phyloP scores from a whole-genome alignment of 345 rosid species.

The Geranium rotundifolium region DNA sequence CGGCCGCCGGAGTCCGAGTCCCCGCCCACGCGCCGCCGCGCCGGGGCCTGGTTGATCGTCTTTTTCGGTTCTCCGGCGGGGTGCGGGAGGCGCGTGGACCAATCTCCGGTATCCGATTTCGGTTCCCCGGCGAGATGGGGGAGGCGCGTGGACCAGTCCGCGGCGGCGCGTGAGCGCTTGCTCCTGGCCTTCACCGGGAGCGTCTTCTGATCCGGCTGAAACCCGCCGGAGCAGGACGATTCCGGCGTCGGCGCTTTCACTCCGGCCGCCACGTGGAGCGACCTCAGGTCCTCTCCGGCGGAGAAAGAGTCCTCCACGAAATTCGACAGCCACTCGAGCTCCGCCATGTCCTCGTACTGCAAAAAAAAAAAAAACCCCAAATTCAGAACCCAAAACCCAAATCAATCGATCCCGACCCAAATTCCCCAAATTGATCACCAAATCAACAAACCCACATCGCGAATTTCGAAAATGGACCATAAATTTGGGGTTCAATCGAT shows the following conservation, averaged over 20 bases:
- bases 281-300: conserved; percentile 30
- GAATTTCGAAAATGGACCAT: not conserved
- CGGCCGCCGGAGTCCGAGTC: conserved; percentile 14
- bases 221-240: conserved; percentile 31
- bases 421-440: not conserved
- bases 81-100: no score
- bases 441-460: no score
- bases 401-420: not conserved
- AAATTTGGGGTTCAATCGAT: not conserved
- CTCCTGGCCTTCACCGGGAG: conserved; percentile 55
- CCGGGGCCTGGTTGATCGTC: not conserved
- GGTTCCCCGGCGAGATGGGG: conserved; percentile 26
- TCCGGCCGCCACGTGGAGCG: conserved; percentile 25
- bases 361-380: not conserved
- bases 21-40: conserved; percentile 14
- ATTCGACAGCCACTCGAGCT: conserved; percentile 75
- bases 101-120: no score
- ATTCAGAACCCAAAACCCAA: not conserved
- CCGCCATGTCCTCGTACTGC: conserved; percentile 63
- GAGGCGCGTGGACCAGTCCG: conserved; percentile 65
- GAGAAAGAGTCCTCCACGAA: conserved; percentile 70
- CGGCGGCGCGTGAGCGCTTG: conserved; percentile 54
- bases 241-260: conserved; percentile 40
- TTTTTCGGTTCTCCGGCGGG: no score
- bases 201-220: conserved; percentile 40